These are phyloP conservation scores for Ophiostoma triangulosporum DNA, from an alignment of 2,329 filamentous ascomycete species.

Conservation along the genomic window DNA sequence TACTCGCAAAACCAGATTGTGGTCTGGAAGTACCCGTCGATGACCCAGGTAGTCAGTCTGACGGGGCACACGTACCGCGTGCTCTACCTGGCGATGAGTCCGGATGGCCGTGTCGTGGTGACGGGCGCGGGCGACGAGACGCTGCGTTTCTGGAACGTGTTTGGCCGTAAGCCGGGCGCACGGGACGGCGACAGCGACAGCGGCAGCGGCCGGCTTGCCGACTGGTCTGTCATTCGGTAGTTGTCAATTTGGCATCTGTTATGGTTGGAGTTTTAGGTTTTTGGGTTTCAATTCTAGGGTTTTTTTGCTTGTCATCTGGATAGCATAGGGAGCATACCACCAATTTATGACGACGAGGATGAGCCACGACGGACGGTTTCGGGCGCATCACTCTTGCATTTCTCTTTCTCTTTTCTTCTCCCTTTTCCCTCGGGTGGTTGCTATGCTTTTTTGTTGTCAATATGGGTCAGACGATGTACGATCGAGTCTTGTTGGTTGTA, in stretches of 20 bases:
- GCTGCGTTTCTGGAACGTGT: slow-evolving; percentile 90
- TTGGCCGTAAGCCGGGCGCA: slow-evolving; percentile 65
- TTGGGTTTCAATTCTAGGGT: background rate
- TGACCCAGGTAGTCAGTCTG: slow-evolving; percentile 90
- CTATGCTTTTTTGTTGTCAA: background rate
- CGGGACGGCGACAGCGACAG: slow-evolving; percentile 50
- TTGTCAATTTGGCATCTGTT: background rate
- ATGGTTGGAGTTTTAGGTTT: background rate
- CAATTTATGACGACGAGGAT: background rate
- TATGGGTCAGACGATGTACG: background rate
- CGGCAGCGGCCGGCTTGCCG: slow-evolving; percentile 46
- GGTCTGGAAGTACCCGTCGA: slow-evolving; percentile 97
- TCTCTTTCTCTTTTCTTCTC: background rate
- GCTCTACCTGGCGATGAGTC: slow-evolving; percentile 92
- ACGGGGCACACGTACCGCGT: slow-evolving; percentile 92
- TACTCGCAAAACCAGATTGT: slow-evolving; percentile 98
- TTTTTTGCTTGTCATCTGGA: background rate
- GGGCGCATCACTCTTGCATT: background rate
- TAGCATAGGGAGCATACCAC: background rate
- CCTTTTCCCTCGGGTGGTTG: background rate
- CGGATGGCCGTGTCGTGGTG: slow-evolving; percentile 84
- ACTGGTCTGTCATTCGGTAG: slow-evolving; percentile 72
- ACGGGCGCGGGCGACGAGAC: slow-evolving; percentile 96
- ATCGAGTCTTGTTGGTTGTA: background rate
- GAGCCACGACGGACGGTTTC: background rate